Conservation (phyloP, 2,329 filamentous ascomycete genomes). For the Apiospora pterosperma region DNA sequence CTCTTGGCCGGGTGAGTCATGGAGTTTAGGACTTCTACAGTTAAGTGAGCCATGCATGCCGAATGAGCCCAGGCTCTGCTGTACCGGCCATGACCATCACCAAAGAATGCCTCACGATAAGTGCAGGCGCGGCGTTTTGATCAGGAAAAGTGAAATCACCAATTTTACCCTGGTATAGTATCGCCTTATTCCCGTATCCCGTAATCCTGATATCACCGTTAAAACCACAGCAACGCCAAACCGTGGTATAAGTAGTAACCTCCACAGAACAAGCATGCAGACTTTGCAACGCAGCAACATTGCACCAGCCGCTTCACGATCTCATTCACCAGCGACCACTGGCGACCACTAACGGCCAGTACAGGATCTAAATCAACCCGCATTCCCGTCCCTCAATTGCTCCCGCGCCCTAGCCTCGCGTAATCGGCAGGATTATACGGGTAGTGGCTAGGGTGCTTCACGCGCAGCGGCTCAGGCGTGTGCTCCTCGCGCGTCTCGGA, state of each 20-base stretch:
- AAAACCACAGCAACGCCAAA: neutral
- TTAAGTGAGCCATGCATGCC: neutral
- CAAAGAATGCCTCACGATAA: neutral
- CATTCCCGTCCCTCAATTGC: neutral
- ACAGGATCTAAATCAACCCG: neutral
- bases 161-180: neutral
- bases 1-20: neutral
- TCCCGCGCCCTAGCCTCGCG: slow-evolving; percentile 4
- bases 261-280: neutral
- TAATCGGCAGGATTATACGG: slow-evolving; percentile 14
- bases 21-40: neutral
- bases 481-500: slow-evolving; percentile 45
- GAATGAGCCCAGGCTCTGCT: too few relatives aligned
- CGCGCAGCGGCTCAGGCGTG: slow-evolving; percentile 17
- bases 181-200: neutral
- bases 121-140: neutral
- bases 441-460: slow-evolving; percentile 14
- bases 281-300: neutral
- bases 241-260: neutral
- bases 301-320: neutral
- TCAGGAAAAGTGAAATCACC: neutral
- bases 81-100: neutral
- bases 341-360: neutral
- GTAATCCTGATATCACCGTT: neutral
- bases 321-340: too few relatives aligned